A percentile compares a stretch with the other conserved stretches of the same genome.
Evolutionary conservation across 2,329 filamentous ascomycete species (phyloP).

Genomic region (Monilinia vaccinii-corymbosi): DNA sequence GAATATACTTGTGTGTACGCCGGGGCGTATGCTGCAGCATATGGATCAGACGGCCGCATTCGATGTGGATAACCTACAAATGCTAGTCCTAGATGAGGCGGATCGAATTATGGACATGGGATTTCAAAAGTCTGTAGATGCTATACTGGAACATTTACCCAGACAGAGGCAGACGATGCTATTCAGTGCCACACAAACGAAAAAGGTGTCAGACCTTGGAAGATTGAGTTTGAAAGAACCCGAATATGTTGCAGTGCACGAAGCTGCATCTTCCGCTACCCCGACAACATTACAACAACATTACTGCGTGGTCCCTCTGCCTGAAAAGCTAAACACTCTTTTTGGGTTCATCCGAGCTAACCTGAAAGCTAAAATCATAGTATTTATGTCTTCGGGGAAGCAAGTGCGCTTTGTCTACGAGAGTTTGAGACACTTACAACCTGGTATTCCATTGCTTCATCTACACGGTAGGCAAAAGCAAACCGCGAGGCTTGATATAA

Average conservation of each 20-base stretch:
- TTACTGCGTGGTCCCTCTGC: slow-evolving; percentile 76
- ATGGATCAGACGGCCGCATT: slow-evolving; percentile 88
- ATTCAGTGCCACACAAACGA: slow-evolving; percentile 94
- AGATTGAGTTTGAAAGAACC: slow-evolving; percentile 81
- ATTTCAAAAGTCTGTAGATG: slow-evolving; percentile 83
- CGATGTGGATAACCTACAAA: slow-evolving; percentile 82
- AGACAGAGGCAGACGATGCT: slow-evolving; percentile 80
- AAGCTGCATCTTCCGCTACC: slow-evolving; percentile 69
- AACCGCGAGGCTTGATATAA: slow-evolving; percentile 77
- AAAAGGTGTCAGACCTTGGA: slow-evolving; percentile 84
- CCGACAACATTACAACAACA: slow-evolving; percentile 81
- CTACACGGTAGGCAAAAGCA: slow-evolving; percentile 93
- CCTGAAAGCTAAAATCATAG: slow-evolving; percentile 87
- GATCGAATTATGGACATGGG: slow-evolving; percentile 98
- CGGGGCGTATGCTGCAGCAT: slow-evolving; percentile 90
- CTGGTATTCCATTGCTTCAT: slow-evolving; percentile 86
- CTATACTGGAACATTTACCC: slow-evolving; percentile 85
- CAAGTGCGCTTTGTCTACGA: slow-evolving; percentile 96
- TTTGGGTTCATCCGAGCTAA: slow-evolving; percentile 90
- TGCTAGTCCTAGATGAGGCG: slow-evolving; percentile 90
- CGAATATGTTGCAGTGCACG: slow-evolving; percentile 91
- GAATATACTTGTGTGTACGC: slow-evolving; percentile 96
- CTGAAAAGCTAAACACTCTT: slow-evolving; percentile 83
- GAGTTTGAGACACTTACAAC: slow-evolving; percentile 83
- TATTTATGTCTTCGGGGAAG: slow-evolving; percentile 92